A percentile compares a stretch with the other conserved stretches of the same genome.
Conservation (phyloP, 331 rosid genomes). For the Rosa hybrid region DNA sequence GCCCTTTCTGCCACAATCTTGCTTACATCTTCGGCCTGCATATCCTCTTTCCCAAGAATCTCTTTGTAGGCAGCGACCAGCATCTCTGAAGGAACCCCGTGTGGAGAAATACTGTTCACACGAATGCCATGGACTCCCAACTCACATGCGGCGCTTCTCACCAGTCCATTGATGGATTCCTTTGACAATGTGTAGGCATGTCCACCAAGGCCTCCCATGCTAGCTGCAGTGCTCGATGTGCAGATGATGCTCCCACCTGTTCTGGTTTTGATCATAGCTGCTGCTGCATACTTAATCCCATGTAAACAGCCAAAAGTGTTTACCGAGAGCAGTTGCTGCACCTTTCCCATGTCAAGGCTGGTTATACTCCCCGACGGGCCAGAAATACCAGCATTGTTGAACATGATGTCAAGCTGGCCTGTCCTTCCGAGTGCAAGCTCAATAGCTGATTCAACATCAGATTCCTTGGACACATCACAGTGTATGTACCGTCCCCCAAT, state of each 20-base stretch:
- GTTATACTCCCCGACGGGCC: slow-evolving; percentile 65
- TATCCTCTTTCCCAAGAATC: slow-evolving; percentile 34
- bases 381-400: slow-evolving; percentile 73
- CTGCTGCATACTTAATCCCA: slow-evolving; percentile 71
- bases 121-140: slow-evolving; percentile 71
- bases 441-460: slow-evolving; percentile 65
- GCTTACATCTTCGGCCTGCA: slow-evolving; percentile 47
- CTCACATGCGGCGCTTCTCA: slow-evolving; percentile 73
- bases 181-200: slow-evolving; percentile 71
- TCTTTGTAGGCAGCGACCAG: slow-evolving; percentile 42
- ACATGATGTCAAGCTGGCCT: slow-evolving; percentile 68
- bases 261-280: slow-evolving; percentile 58
- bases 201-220: slow-evolving; percentile 68
- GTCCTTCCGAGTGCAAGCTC: slow-evolving; percentile 60
- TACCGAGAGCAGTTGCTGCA: slow-evolving; percentile 36
- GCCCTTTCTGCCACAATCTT: slow-evolving; percentile 43
- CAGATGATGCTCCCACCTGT: slow-evolving; percentile 70
- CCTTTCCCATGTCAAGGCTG: slow-evolving; percentile 47
- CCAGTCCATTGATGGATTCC: slow-evolving; percentile 60
- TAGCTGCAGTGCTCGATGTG: slow-evolving; percentile 69
- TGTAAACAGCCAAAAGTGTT: slow-evolving; percentile 65
- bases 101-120: slow-evolving; percentile 70
- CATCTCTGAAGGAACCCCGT: slow-evolving; percentile 81
- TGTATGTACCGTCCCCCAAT: slow-evolving; percentile 66
- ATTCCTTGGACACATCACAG: slow-evolving; percentile 70